Percentiles rank a stretch among this genome's conserved stretches.
Evolutionary conservation across 768 basidiomycete species (phyloP).

Genomic region (Rossbeevera mucosa): DNA sequence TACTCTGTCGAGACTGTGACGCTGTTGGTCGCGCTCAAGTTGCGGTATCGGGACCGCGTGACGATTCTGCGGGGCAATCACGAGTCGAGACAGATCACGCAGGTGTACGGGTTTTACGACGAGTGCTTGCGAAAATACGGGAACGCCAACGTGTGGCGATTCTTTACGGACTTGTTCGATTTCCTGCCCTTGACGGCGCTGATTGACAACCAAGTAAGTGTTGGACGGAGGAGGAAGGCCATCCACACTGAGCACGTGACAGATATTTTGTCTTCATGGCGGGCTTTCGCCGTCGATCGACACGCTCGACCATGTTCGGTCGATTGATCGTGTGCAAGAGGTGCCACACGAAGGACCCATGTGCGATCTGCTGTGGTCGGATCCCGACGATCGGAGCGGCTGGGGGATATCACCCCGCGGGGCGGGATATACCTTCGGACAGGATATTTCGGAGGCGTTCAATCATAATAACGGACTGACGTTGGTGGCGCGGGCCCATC

Average conservation of each 20-base stretch:
- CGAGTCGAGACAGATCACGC: constrained; percentile 98
- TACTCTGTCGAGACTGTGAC: constrained; percentile 99
- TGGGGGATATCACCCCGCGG: constrained; percentile 99
- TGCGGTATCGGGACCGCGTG: constrained; percentile 96
- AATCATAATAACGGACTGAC: constrained; percentile 99
- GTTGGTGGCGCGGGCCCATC: constrained; percentile 90
- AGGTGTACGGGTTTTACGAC: constrained; percentile 99
- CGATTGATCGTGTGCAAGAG: constrained; percentile 98
- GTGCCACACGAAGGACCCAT: constrained; percentile 99
- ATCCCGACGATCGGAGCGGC: constrained; percentile 98
- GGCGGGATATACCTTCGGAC: constrained; percentile 98
- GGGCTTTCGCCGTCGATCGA: constrained; percentile 98
- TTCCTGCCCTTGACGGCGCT: constrained; percentile 95
- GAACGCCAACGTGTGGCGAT: constrained; percentile 99
- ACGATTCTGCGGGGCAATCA: constrained; percentile 98
- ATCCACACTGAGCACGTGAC: constrained; percentile 10
- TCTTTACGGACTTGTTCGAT: constrained; percentile 98
- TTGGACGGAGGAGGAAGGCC: neutral
- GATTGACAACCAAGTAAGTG: constrained; percentile 96
- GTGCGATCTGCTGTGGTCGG: constrained; percentile 99
- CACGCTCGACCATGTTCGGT: constrained; percentile 97
- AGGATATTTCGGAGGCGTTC: constrained; percentile 98
- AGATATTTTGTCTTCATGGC: constrained; percentile 99
- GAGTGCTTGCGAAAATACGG: constrained; percentile 99
- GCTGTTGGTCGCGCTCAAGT: constrained; percentile 91